Percentiles rank a stretch among this genome's conserved stretches.
Conservation (phyloP, 2,329 filamentous ascomycete species). For the Clarireedia monteithiana region DNA sequence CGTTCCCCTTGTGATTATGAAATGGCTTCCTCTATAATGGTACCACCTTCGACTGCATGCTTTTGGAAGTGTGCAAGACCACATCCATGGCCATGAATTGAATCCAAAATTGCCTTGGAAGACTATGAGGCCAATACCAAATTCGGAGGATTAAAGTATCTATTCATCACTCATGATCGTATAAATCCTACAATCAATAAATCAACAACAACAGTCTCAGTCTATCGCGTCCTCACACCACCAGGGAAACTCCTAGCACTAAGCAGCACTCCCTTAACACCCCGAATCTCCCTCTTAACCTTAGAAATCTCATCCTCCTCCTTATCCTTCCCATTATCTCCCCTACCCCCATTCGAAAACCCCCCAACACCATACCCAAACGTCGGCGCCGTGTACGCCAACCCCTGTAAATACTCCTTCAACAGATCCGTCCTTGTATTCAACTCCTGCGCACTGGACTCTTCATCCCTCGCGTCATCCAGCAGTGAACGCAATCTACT, state of each 20-base stretch:
- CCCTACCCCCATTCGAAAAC: constrained; percentile 24
- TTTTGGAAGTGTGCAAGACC: not conserved
- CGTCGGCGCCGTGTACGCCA: constrained; percentile 40
- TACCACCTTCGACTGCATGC: not conserved
- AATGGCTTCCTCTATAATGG: too few species aligned
- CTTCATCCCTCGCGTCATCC: constrained; percentile 31
- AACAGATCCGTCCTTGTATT: constrained; percentile 39
- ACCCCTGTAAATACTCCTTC: constrained; percentile 55
- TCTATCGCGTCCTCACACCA: constrained; percentile 14
- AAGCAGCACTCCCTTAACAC: constrained; percentile 71
- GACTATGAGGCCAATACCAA: not conserved
- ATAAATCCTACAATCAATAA: constrained; percentile 6
- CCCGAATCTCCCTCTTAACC: constrained; percentile 66
- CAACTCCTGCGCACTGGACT: constrained; percentile 17
- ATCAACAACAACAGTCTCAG: not conserved
- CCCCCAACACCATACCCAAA: constrained; percentile 27
- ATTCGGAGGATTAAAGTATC: not conserved
- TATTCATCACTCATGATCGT: not conserved
- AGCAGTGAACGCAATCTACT: constrained; percentile 44
- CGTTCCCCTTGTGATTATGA: not conserved
- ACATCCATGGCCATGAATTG: not conserved
- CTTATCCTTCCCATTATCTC: constrained; percentile 20
- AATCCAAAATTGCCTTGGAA: too few species aligned
- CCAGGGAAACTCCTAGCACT: constrained; percentile 65
- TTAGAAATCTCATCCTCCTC: constrained; percentile 68